Evolutionary conservation across 2,329 filamentous ascomycete species (phyloP), one percentile per base, ranked within the genome.

Genomic region (Cladosporium austrohemisphaericum): DNA sequence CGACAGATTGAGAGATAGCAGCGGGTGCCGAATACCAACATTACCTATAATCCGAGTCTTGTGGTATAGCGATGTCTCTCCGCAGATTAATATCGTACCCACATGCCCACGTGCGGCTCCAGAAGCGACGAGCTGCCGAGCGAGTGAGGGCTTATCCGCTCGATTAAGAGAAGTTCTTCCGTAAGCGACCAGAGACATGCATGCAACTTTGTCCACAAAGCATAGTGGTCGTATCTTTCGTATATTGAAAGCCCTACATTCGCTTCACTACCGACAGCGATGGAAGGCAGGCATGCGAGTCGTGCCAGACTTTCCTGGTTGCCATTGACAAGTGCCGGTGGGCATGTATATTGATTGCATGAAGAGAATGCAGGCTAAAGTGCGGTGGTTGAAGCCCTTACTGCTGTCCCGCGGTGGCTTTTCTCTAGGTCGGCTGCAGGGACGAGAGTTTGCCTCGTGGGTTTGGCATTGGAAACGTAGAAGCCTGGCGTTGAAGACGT

Each of bases 151-250:
- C 14, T 40, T 8, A 26, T 16, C 37, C 37, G 37, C 32, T n/a
- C n/a, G n/a, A 6, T 11, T 18, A 19, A 36, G 9, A 36, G 37
- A n/a, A 40, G 28, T 26, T 32, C 29, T 13, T 32, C 37, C 37
- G 37, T 23, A 40, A 40, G 23, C 37, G 37, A 40, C 23, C 37
- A 40, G 37, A 40, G 37, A 40, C 37, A 40, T 40, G 37, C 37
- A 40, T 40, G 22, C 22, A 14, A 23, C 37, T 28, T n/a, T n/a
- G n/a, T n/a, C n/a, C n/a, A n/a, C n/a, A n/a, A n/a, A n/a, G n/a
- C n/a, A n/a, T n/a, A n/a, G n/a, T n/a, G n/a, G n/a, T n/a, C n/a
- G n/a, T n/a, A n/a, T n/a, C n/a, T n/a, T n/a, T n/a, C n/a, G n/a
- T n/a, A n/a, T n/a, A n/a, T 23, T 23, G 22, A 23, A 16, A 40